Base-by-base conservation (phyloP, 2,329 filamentous ascomycete species). In the Aspergillus tamarii region DNA sequence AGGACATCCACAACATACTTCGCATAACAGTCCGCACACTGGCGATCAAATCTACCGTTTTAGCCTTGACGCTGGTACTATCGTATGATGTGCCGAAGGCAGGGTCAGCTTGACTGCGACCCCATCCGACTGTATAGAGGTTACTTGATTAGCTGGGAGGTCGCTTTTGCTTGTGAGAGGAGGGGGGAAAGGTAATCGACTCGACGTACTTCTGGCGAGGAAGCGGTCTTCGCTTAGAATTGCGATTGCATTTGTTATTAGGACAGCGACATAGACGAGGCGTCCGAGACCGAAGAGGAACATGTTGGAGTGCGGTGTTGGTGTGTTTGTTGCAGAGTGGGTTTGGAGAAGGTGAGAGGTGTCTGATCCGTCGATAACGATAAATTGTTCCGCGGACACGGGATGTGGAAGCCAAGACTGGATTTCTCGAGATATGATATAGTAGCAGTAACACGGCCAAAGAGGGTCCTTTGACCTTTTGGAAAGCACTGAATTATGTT, bases 191-290 rank as follows among this genome's bases (percentile, higher is more conserved):
- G 52, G 14, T 36, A 6, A 36, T 30, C 10, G 23, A 26, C 59
- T 45, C 58, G 63, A 67, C 72, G 59, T 88, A 90, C 81, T 93
- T 80, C 92, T 88, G 62, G 90, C 91, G 69, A 97, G 91, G 80
- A 97, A 97, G 66, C 93, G 91, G 81, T 97, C 93, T 87, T 97
- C 94, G 72, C 93, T 96, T 69, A 98, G 90, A 75, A 97, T 89
- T 67, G 94, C 93, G 76, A 98, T 90, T 69, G 93, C 92, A 81
- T 99, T 99, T 81, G 95, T 89, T 76, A 98, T 87, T 74, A 98
- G 92, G 77, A 96, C 85, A 71, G 88, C 86, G 70, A 94, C 87
- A 78, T 94, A 94, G 77, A 95, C 84, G 64, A 95, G 85, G 73
- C 88, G 91, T 67, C 87, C 87, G 61, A 89, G 83, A 64, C 84